phyloP scores from a whole-genome alignment of 352 stramenopile species.

The Elongisporangium undulatum region DNA sequence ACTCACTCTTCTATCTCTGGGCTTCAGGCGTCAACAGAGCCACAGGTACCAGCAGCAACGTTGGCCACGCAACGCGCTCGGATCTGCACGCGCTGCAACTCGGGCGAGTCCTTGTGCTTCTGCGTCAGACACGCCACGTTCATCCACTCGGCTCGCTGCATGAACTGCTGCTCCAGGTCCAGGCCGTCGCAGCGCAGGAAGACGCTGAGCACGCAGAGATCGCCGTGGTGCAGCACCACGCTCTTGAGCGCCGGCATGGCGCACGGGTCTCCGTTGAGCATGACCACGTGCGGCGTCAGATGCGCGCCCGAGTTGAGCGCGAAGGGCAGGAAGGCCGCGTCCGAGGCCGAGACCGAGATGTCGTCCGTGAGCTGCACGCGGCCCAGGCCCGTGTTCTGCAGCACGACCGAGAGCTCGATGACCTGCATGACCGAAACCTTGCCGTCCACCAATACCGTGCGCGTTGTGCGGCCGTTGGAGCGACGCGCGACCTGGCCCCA shows the following conservation, averaged over 20 bases:
- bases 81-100: not conserved
- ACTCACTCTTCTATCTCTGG: no score
- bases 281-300: conserved; percentile 31
- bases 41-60: no score
- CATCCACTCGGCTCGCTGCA: conserved; percentile 17
- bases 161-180: conserved; percentile 47
- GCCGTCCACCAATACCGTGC: conserved; percentile 38
- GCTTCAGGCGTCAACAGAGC: not conserved
- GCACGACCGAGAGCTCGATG: conserved; percentile 47
- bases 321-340: conserved; percentile 23
- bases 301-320: conserved; percentile 31
- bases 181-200: conserved; percentile 45
- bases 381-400: conserved; percentile 34
- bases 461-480: conserved; percentile 53
- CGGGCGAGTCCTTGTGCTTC: not conserved
- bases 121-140: not conserved
- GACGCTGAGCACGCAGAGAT: conserved; percentile 46
- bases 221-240: conserved; percentile 32
- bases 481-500: conserved; percentile 44
- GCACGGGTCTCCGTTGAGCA: conserved; percentile 26
- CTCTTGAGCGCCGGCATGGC: conserved; percentile 14
- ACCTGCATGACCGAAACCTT: conserved; percentile 47
- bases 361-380: conserved; percentile 29
- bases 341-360: conserved; percentile 17
- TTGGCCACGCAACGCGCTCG: not conserved